Conservation (phyloP, 2,329 filamentous ascomycete species). For the Fonsecaea multimorphosa region DNA sequence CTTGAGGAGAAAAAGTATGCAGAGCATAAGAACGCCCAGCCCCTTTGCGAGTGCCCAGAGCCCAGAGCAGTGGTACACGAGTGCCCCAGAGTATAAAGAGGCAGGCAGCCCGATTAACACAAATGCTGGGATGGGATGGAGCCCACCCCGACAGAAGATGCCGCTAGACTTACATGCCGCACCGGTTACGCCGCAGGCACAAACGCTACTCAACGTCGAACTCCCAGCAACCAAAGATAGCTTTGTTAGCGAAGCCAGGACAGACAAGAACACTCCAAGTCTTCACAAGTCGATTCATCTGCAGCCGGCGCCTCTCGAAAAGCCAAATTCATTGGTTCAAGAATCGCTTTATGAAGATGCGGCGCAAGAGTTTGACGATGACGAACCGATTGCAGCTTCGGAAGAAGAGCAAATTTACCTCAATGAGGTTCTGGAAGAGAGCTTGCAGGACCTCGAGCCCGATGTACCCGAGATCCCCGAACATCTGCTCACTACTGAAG, state of each 20-base stretch:
- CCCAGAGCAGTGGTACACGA: constrained; percentile 61
- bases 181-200: constrained; percentile 36
- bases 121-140: constrained; percentile 46
- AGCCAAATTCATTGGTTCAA: constrained; percentile 31
- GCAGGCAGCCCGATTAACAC: constrained; percentile 46
- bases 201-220: constrained; percentile 29
- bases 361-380: constrained; percentile 48
- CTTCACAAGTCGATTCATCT: constrained; percentile 36
- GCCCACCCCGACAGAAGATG: constrained; percentile 23
- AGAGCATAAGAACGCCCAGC: constrained; percentile 75
- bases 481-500: constrained; percentile 26
- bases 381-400: constrained; percentile 41
- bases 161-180: constrained; percentile 26
- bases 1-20: constrained; percentile 75
- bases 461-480: constrained; percentile 44
- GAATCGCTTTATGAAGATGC: constrained; percentile 53
- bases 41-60: constrained; percentile 73
- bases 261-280: constrained; percentile 38
- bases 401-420: constrained; percentile 60
- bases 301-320: constrained; percentile 29
- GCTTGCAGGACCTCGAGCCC: constrained; percentile 46
- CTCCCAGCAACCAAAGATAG: constrained; percentile 32
- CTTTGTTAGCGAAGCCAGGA: constrained; percentile 35
- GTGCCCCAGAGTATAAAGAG: constrained; percentile 47
- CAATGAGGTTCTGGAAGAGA: constrained; percentile 51